These are phyloP conservation scores for Salix brachista DNA, from an alignment of 345 rosid species.

Conservation along the genomic window DNA sequence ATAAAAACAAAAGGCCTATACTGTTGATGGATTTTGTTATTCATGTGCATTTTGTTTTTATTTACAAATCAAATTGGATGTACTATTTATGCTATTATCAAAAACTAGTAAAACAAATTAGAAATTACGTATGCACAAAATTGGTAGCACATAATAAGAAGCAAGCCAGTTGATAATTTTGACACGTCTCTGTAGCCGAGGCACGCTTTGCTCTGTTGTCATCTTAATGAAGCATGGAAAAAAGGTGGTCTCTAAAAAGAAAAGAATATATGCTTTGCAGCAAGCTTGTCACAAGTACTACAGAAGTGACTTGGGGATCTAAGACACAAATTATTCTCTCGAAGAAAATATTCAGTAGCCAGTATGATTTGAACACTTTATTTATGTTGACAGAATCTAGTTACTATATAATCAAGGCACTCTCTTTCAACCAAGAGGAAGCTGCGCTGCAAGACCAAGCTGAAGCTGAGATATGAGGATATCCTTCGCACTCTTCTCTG, in stretches of 20 bases:
- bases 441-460: not conserved
- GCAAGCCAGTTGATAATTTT: not conserved
- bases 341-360: not conserved
- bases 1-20: too few relatives aligned
- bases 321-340: conserved; percentile 23
- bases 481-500: conserved; percentile 16
- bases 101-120: too few relatives aligned
- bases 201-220: not conserved
- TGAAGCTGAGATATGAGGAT: conserved; percentile 32
- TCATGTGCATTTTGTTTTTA: too few relatives aligned
- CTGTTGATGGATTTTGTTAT: too few relatives aligned
- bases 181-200: not conserved
- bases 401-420: not conserved
- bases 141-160: not conserved
- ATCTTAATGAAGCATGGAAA: not conserved
- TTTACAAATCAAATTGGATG: not conserved
- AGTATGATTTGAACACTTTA: not conserved
- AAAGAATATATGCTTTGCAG: conserved; percentile 31
- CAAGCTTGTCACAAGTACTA: conserved; percentile 33
- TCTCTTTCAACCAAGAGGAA: not conserved
- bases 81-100: not conserved
- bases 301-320: conserved; percentile 25
- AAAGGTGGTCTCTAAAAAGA: conserved; percentile 22
- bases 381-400: not conserved
- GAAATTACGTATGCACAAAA: not conserved